Percentiles rank a stretch among this genome's conserved stretches.
Conservation (phyloP, 2,329 filamentous ascomycete species). For the Penicillium sp. region DNA sequence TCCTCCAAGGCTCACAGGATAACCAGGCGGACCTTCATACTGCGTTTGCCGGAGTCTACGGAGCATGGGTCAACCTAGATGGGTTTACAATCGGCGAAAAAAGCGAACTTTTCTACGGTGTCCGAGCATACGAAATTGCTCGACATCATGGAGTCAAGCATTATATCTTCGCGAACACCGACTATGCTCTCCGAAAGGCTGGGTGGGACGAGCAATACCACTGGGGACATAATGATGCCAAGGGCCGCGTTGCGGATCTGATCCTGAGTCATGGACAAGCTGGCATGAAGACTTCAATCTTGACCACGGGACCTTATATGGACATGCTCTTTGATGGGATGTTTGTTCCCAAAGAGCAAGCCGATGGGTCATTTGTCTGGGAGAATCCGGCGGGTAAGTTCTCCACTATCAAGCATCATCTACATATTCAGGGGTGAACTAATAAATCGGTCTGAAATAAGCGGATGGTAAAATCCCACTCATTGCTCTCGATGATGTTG, state of each 20-base stretch:
- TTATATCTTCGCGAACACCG: neutral
- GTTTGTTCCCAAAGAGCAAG: slow-evolving; percentile 19
- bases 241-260: slow-evolving; percentile 6
- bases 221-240: slow-evolving; percentile 7
- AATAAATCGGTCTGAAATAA: no score
- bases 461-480: slow-evolving; percentile 10
- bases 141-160: neutral
- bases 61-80: neutral
- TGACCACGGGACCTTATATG: slow-evolving; percentile 54
- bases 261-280: neutral
- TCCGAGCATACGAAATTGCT: neutral
- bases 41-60: neutral
- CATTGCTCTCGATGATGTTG: slow-evolving; percentile 26
- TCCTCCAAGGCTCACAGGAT: neutral
- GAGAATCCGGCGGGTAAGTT: slow-evolving; percentile 14
- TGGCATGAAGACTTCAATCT: slow-evolving; percentile 27
- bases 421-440: no score
- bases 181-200: slow-evolving; percentile 33
- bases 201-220: slow-evolving; percentile 1
- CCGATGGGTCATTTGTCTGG: slow-evolving; percentile 24
- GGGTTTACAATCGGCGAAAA: neutral
- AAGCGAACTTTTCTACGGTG: neutral
- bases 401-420: neutral
- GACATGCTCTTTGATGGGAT: slow-evolving; percentile 42
- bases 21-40: neutral